Evolutionary conservation across 208 protist species (phyloP).

Genomic region (Trichomonas gallinae): DNA sequence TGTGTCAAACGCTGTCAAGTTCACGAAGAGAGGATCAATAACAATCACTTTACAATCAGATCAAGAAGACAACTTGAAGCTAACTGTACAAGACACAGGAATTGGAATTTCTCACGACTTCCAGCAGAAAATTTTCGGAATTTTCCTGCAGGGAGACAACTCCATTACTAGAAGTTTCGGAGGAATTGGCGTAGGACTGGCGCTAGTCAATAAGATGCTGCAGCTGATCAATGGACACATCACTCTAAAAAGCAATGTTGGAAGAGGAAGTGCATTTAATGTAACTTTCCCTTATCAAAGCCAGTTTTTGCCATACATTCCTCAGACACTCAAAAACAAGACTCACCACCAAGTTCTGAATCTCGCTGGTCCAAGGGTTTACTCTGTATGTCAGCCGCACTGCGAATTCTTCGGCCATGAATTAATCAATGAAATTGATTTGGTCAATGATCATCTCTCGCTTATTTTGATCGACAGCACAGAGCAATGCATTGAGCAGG

Average conservation of each 20-base stretch:
- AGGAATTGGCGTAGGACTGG: background rate
- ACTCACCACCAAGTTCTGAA: background rate
- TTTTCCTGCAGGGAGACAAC: background rate
- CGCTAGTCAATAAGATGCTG: background rate
- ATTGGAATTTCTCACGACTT: background rate
- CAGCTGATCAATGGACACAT: background rate
- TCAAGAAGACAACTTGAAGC: background rate
- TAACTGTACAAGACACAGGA: background rate
- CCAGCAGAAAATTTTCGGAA: background rate
- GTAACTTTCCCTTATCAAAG: background rate
- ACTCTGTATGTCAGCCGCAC: background rate
- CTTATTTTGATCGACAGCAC: background rate
- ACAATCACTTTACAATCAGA: too few relatives aligned
- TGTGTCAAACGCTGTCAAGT: conserved; percentile 44
- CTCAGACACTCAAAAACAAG: background rate
- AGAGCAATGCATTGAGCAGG: background rate
- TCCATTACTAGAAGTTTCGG: background rate
- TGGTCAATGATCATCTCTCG: background rate
- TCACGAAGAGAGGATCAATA: conserved; percentile 27
- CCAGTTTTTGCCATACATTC: background rate
- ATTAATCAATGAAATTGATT: background rate
- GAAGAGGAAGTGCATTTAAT: background rate
- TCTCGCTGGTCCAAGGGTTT: background rate
- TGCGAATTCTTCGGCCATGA: background rate
- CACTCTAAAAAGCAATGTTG: background rate